Base-by-base conservation (phyloP, 176 grass and related monocot species). In the Carex littledalei region DNA sequence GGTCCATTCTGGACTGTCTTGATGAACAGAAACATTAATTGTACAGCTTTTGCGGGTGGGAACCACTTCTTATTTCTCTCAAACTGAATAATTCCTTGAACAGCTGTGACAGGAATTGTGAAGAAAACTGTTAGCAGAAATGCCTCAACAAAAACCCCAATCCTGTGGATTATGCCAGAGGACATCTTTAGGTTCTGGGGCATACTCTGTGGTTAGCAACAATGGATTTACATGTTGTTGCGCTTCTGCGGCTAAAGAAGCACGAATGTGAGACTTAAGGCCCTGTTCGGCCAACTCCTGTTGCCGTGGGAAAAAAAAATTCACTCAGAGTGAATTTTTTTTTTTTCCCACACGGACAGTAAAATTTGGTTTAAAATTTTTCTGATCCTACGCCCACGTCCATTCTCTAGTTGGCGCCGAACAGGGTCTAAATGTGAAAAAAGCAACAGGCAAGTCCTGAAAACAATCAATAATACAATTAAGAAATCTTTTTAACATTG, bases 401-500 rank as follows among this genome's bases (percentile, higher is more conserved):
- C n/a, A n/a, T n/a, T n/a, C n/a, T n/a, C n/a, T n/a, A n/a, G n/a
- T n/a, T n/a, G n/a, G n/a, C n/a, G n/a, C n/a, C n/a, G n/a, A n/a
- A n/a, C n/a, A n/a, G n/a, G n/a, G n/a, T n/a, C n/a, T 94, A 85
- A 97, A 97, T 35, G 94, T 89, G 53, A 97, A 92, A 83, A 97
- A 97, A 73, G 92, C 92, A 63, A 92, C 94, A 15, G 88, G 90
- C 35, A 97, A 86, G 69, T 97, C 94, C 94, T 97, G 85, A 11
- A 92, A 74, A 34, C 32, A 34, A 34, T 34, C 32, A 34, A 34
- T 22, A 55, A 68, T 12, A 37, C 18, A 9, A 74, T 74, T 49
- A 41, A 69, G 12, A 69, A 69, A 69, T 41, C 34, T 3, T 69
- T 67, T 37, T 35, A 13, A 18, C 4, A 68, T 68, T 68, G 2